Evolutionary conservation across 2,329 filamentous ascomycete genomes (phyloP).

Genomic region (Mycosphaerella arachidis): DNA sequence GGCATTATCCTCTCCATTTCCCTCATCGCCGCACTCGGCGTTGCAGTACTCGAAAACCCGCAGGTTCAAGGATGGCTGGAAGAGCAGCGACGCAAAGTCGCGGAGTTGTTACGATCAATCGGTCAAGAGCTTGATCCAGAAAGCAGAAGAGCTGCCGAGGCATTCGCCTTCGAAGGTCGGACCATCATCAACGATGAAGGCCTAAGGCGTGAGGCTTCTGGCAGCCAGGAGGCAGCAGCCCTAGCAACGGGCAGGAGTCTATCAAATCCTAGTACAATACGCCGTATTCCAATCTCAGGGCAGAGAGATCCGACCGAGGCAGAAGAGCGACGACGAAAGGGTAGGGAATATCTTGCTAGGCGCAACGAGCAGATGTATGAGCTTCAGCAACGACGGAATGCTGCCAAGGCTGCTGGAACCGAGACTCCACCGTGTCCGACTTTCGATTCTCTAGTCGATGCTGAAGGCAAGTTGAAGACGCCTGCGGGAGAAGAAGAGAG

Average conservation of each 20-base stretch:
- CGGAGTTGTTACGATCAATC: conserved; percentile 54
- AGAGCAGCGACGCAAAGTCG: conserved; percentile 57
- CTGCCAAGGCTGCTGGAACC: conserved; percentile 11
- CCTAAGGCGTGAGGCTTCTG: conserved; percentile 28
- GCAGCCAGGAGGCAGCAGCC: conserved; percentile 31
- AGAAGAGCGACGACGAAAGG: conserved; percentile 33
- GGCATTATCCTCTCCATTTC: conserved; percentile 60
- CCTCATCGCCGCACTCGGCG: conserved; percentile 57
- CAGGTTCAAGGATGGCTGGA: conserved; percentile 60
- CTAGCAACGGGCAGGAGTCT: conserved; percentile 33
- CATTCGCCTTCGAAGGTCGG: conserved; percentile 35
- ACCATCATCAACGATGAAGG: conserved; percentile 30
- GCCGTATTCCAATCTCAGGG: conserved; percentile 29
- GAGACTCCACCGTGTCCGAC: conserved; percentile 25
- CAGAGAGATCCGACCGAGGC: conserved; percentile 30
- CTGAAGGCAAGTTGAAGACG: conserved; percentile 28
- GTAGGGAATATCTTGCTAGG: conserved; percentile 34
- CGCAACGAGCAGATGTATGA: conserved; percentile 34
- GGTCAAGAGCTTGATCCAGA: conserved; percentile 56
- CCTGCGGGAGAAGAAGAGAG: conserved; percentile 9
- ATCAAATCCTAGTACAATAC: conserved; percentile 21
- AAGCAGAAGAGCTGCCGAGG: conserved; percentile 34
- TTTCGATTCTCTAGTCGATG: conserved; percentile 33
- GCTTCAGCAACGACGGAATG: conserved; percentile 28
- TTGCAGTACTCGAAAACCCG: conserved; percentile 61